Evolutionary conservation across 768 basidiomycete species (phyloP).

Genomic region (Pleurotus tuoliensis): DNA sequence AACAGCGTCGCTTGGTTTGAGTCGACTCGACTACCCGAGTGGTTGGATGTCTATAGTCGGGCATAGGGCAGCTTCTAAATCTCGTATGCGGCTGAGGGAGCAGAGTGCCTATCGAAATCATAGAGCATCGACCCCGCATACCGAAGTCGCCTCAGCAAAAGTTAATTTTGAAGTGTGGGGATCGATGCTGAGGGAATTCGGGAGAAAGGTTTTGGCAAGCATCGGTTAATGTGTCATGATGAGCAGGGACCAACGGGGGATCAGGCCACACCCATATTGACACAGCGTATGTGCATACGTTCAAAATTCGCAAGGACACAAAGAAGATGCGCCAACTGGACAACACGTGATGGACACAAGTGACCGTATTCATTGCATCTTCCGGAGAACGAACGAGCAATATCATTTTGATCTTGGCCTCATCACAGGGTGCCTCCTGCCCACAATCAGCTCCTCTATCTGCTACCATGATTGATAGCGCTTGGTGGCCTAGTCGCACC

Average conservation of each 20-base stretch:
- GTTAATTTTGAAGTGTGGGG: no score
- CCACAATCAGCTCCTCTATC: constrained; percentile 7
- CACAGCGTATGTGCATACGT: not conserved
- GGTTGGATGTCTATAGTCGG: no score
- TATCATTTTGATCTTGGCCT: constrained; percentile 8
- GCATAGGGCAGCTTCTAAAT: no score
- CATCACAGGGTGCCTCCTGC: constrained; percentile 5
- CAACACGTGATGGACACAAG: constrained; percentile 6
- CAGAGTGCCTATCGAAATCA: no score
- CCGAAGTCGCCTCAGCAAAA: no score
- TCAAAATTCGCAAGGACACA: constrained; percentile 4
- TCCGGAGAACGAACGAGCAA: constrained; percentile 8
- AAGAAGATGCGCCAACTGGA: not conserved
- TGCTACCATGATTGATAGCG: constrained; percentile 9
- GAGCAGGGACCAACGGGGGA: not conserved
- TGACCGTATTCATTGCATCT: constrained; percentile 3
- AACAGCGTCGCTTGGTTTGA: no score
- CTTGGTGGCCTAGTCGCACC: constrained; percentile 9
- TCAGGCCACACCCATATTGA: not conserved
- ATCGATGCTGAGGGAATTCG: no score
- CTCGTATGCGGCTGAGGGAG: no score
- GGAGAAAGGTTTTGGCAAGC: not conserved
- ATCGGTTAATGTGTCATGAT: not conserved
- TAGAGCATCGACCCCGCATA: no score
- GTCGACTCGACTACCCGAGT: not conserved